Evolutionary conservation across 2,329 filamentous ascomycete species (phyloP), one percentile per base, ranked within the genome.

Genomic region (Diaporthe eres): DNA sequence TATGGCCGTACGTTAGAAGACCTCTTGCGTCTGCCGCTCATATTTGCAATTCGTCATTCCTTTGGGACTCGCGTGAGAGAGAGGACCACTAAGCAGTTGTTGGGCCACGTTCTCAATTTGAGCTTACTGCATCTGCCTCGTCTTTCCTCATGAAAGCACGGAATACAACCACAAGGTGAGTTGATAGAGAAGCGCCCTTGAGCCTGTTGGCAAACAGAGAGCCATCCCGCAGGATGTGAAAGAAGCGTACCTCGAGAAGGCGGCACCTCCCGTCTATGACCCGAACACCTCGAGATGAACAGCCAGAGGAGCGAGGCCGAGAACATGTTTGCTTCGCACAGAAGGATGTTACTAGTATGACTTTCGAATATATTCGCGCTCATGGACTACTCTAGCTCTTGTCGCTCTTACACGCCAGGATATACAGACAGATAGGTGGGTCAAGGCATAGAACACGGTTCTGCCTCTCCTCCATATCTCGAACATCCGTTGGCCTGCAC

Each of bases 341-440:
- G 1, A 34, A 12, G 17, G 7, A 13, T 22, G 34, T 10, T 25
- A 19, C 5, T n/a, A 10, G 47, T 53, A 31, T 63, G 19, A n/a
- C 39, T 31, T 65, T 47, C 19, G 37, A 49, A 55, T 71, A 53
- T 57, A 60, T 63, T 71, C 28, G 57, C 47, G 28, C 58, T 76
- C 31, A 44, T 19, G 37, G 34, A 74, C 55, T 70, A 70, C 63
- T 63, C 37, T 44, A 61, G 71, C 63, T 51, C 25, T 49, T 42
- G 39, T 68, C 58, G 31, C 44, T 28, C 63, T 71, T 53, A 51
- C 71, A 71, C 49, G n/a, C 31, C 57, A 39, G 57, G 37, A 70
- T 53, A 55, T 53, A 74, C 42, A 71, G 47, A 61, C 19, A 67
- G 55, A 39, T 67, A 75, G 55, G 42, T 10, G 74, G 63, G 37